These are phyloP conservation scores for Eragrostis nindensis DNA, from an alignment of 176 grass and related monocot species.

Conservation along the genomic window DNA sequence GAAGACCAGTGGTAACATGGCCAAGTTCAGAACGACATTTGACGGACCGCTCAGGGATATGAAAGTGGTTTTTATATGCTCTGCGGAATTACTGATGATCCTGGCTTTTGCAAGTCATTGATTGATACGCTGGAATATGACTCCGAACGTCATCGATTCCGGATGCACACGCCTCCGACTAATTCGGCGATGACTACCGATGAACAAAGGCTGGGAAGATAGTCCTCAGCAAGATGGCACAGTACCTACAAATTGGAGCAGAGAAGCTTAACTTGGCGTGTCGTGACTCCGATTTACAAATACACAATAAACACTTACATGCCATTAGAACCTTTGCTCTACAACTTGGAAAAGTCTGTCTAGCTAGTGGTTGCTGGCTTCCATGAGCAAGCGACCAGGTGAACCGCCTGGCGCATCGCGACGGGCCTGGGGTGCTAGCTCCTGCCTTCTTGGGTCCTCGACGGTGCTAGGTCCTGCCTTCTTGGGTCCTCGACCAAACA, in stretches of 20 bases:
- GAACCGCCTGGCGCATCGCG: too few relatives aligned
- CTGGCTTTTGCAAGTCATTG: neutral
- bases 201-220: neutral
- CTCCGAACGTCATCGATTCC: neutral
- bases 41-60: neutral
- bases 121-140: neutral
- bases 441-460: too few relatives aligned
- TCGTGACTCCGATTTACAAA: neutral
- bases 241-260: neutral
- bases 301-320: neutral
- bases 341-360: too few relatives aligned
- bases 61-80: neutral
- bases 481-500: too few relatives aligned
- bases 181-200: neutral
- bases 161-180: neutral
- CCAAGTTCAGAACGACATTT: neutral
- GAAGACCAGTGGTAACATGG: constrained; percentile 27
- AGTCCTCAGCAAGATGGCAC: neutral
- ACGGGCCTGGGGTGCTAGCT: too few relatives aligned
- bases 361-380: too few relatives aligned
- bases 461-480: too few relatives aligned
- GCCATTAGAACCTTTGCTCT: neutral
- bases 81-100: neutral
- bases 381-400: too few relatives aligned
- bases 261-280: neutral